These are phyloP conservation scores for Lactarius hengduanensis DNA, from an alignment of 768 basidiomycete genomes.

Conservation along the genomic window DNA sequence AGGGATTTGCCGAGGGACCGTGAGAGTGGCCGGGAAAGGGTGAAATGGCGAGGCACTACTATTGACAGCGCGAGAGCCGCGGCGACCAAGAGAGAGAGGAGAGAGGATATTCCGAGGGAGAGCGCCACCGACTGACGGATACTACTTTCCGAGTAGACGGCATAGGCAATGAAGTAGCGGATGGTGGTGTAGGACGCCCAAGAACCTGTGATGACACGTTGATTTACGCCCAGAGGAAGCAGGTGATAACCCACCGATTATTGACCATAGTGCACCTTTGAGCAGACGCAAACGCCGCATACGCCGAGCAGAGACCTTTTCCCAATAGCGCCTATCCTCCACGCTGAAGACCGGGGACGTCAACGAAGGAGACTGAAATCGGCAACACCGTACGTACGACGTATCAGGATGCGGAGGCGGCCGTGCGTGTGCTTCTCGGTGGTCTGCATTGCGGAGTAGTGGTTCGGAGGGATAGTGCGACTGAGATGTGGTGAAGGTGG, in stretches of 20 bases:
- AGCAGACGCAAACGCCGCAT: constrained; percentile 38
- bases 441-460: constrained; percentile 36
- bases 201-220: constrained; percentile 38
- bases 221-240: background rate
- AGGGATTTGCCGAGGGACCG: constrained; percentile 36
- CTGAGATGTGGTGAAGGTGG: constrained; percentile 35
- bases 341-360: constrained; percentile 35
- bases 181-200: constrained; percentile 64
- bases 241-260: constrained; percentile 38
- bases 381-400: constrained; percentile 35
- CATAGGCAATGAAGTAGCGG: constrained; percentile 65
- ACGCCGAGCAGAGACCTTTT: constrained; percentile 33
- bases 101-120: constrained; percentile 49
- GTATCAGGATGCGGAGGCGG: constrained; percentile 47
- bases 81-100: constrained; percentile 36
- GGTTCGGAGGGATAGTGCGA: constrained; percentile 36
- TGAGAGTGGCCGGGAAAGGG: constrained; percentile 35
- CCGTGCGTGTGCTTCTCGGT: constrained; percentile 40
- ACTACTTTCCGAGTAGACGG: constrained; percentile 38
- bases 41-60: constrained; percentile 38
- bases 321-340: constrained; percentile 37
- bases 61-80: constrained; percentile 33
- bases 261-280: constrained; percentile 34
- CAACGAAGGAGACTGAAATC: constrained; percentile 34
- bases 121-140: constrained; percentile 46